Base-by-base conservation (phyloP, 1,284 basidiomycete species). In the Polyporus tsugae region DNA sequence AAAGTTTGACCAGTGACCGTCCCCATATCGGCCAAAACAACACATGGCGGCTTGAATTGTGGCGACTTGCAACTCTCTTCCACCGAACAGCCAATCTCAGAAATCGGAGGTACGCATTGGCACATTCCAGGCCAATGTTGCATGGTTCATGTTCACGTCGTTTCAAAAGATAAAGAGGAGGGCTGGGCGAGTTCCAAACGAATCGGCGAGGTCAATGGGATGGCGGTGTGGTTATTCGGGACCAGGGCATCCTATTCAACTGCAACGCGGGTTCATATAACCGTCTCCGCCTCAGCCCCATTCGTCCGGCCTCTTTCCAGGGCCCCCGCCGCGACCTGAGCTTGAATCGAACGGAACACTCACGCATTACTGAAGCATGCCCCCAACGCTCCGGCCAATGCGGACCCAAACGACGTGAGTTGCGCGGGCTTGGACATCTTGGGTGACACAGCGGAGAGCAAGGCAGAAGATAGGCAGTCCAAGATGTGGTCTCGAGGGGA, bases 341-440 rank as follows among this genome's bases (percentile, higher is more conserved):
- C 38, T 42, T 7, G 38, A 42, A 39, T 15, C 22, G 13, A 60
- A 38, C 6, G 19, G 17, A 29, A 41, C 38, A 89, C 95, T 82
- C 79, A 97, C 95, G 96, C 95, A 75, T 95, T 95, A 73, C 93
- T 93, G 80, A 97, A 95, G 77, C 95, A 95, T 63, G 93, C 97
- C 64, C 97, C 96, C 60, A 99, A 87, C 4, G 98, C 98, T 10
- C 97, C 97, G 57, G 96, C 96, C 63, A 99, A 85, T 5, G 97
- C 97, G 75, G 95, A 91, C 9, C 94, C 96, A 75, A 99, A 93
- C 0, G 97, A 95, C 0, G 96, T 97, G 64, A 98, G 84, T 68
- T 81, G 79, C 25, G 84, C 83, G 36, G 86, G 86, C 80, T 90
- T 90, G 59, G 89, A 78, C 89, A 91, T 91, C 25, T 36, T 55